Conservation (phyloP, 2,329 filamentous ascomycete species). For the Ophiostoma angusticollis region DNA sequence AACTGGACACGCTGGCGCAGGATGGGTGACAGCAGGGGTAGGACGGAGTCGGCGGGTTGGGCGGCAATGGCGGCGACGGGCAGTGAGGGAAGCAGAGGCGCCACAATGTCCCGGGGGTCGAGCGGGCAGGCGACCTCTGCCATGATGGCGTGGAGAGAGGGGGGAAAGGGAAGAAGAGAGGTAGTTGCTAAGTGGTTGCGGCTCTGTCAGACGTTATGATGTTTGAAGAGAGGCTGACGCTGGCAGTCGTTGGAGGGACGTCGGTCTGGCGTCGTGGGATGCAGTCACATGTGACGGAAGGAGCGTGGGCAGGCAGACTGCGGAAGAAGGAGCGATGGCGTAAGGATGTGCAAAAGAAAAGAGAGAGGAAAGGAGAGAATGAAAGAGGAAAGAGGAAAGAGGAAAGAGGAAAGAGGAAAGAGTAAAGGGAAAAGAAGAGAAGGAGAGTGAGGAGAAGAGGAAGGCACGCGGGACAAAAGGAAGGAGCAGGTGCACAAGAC, state of each 20-base stretch:
- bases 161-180: not conserved
- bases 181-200: not conserved
- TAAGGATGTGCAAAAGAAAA: not conserved
- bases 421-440: not conserved
- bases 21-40: conserved; percentile 52
- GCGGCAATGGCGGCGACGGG: conserved; percentile 46
- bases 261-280: no score
- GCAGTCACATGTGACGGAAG: no score
- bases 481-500: not conserved
- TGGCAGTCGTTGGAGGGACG: not conserved
- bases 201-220: not conserved
- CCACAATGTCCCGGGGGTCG: conserved; percentile 35
- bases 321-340: not conserved
- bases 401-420: not conserved
- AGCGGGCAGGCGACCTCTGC: conserved; percentile 28
- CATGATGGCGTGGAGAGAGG: conserved; percentile 1
- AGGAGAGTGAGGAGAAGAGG: not conserved
- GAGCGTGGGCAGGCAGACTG: not conserved
- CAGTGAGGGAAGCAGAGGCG: conserved; percentile 46
- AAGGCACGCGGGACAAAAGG: not conserved
- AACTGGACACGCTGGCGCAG: conserved; percentile 54
- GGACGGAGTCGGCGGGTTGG: conserved; percentile 40
- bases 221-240: no score
- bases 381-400: not conserved
- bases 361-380: not conserved